Evolutionary conservation across 331 rosid species (phyloP).

Genomic region (Malus hybrid): DNA sequence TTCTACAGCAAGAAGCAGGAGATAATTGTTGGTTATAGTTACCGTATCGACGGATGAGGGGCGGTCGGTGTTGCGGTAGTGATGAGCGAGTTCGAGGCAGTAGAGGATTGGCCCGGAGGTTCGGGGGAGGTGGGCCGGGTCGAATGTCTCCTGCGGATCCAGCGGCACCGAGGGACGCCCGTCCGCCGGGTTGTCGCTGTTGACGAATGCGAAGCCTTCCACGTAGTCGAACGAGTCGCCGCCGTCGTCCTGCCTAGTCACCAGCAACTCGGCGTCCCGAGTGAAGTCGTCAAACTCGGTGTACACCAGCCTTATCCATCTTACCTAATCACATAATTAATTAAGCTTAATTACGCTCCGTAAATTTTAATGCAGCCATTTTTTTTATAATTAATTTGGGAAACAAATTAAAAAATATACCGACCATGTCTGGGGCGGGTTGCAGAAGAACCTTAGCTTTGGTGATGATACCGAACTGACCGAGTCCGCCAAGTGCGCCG

Average conservation of each 20-base stretch:
- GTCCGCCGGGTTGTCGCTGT: conserved; percentile 50
- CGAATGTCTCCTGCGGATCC: conserved; percentile 29
- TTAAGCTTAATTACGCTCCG: background rate
- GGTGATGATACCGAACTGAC: conserved; percentile 82
- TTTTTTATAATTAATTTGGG: background rate
- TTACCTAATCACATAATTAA: conserved; percentile 42
- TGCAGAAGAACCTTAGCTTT: conserved; percentile 61
- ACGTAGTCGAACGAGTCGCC: conserved; percentile 68
- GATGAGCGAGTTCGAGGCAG: conserved; percentile 69
- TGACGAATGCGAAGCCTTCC: conserved; percentile 75
- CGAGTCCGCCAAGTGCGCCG: conserved; percentile 65
- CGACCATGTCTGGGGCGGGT: conserved; percentile 65
- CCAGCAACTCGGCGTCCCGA: conserved; percentile 70
- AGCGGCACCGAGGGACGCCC: conserved; percentile 66
- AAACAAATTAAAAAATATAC: background rate
- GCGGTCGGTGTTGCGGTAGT: conserved; percentile 33
- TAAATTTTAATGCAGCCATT: background rate
- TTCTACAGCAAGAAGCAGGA: background rate
- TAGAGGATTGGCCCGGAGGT: conserved; percentile 59
- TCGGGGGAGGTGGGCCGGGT: conserved; percentile 34
- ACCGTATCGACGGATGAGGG: conserved; percentile 51
- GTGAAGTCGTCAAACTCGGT: conserved; percentile 54
- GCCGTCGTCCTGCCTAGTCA: conserved; percentile 25
- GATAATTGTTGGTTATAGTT: conserved; percentile 2
- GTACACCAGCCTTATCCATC: conserved; percentile 81